Conservation (phyloP, 192 early-diverging fungal species). For the Coemansia sp. region DNA sequence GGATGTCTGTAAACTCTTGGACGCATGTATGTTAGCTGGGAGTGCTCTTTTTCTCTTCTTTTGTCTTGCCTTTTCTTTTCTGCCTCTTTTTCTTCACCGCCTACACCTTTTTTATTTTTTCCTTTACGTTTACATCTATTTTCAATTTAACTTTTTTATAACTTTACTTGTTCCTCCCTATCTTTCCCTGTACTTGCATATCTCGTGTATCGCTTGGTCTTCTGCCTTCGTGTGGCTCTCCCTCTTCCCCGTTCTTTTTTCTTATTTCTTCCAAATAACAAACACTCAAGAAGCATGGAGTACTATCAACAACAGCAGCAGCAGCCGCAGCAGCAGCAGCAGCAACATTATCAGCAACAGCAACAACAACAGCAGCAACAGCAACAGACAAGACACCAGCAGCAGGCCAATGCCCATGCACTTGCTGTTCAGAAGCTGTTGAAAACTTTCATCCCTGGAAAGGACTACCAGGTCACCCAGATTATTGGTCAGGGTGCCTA, state of each 20-base stretch:
- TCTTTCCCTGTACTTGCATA: not conserved
- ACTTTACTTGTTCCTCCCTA: slow-evolving; percentile 6
- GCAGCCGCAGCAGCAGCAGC: slow-evolving; percentile 26
- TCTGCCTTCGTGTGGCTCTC: too few relatives aligned
- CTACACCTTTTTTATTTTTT: slow-evolving; percentile 8
- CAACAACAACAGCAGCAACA: slow-evolving; percentile 32
- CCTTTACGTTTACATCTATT: slow-evolving; percentile 15
- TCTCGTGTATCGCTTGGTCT: too few relatives aligned
- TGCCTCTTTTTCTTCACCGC: slow-evolving; percentile 7
- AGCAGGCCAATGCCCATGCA: slow-evolving; percentile 45
- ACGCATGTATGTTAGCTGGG: not conserved
- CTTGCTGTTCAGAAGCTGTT: slow-evolving; percentile 54
- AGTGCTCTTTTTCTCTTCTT: slow-evolving; percentile 6
- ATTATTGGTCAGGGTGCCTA: slow-evolving; percentile 93
- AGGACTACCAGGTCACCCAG: slow-evolving; percentile 81
- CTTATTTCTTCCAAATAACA: not conserved
- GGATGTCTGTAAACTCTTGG: too few relatives aligned
- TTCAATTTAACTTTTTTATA: not conserved
- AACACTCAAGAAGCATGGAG: slow-evolving; percentile 20
- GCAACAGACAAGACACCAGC: slow-evolving; percentile 48
- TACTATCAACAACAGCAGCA: slow-evolving; percentile 34
- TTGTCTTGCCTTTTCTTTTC: slow-evolving; percentile 16
- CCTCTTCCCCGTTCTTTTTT: too few relatives aligned
- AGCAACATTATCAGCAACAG: slow-evolving; percentile 24
- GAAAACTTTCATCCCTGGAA: slow-evolving; percentile 72